phyloP scores from a whole-genome alignment of 805 yeast species.

The Grigorovia humatica region DNA sequence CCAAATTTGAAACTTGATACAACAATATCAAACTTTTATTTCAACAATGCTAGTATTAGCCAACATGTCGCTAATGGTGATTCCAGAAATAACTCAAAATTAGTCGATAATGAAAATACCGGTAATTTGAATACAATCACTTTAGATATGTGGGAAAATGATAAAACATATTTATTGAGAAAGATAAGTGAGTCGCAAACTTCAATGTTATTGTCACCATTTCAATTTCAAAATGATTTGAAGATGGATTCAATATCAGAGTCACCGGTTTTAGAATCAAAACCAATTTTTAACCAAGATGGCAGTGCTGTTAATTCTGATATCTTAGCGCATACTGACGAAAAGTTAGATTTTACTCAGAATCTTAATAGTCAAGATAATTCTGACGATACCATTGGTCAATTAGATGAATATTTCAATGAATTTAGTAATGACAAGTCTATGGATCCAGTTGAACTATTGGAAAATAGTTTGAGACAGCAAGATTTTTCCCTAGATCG shows the following conservation, averaged over 20 bases:
- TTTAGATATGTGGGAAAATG: slow-evolving; percentile 19
- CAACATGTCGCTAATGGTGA: too few species aligned
- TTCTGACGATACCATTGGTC: slow-evolving; percentile 18
- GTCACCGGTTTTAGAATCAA: slow-evolving; percentile 1
- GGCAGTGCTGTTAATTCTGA: not conserved
- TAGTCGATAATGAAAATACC: not conserved
- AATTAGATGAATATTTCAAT: slow-evolving; percentile 20
- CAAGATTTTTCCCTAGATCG: slow-evolving; percentile 7
- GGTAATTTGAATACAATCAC: slow-evolving; percentile 14
- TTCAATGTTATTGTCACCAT: slow-evolving; percentile 11
- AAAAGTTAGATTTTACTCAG: not conserved
- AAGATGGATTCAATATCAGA: not conserved
- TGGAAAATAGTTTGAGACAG: slow-evolving; percentile 21
- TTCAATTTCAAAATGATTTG: not conserved
- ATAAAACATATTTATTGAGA: slow-evolving; percentile 9
- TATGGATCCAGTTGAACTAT: slow-evolving; percentile 8
- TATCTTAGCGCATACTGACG: not conserved
- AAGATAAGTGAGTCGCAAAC: slow-evolving; percentile 11
- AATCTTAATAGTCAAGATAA: not conserved
- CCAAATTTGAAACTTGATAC: slow-evolving; percentile 7
- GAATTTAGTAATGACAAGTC: slow-evolving; percentile 9
- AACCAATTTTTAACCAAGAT: not conserved
- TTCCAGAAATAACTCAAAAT: not conserved
- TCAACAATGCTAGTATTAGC: too few species aligned
- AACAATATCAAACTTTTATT: not conserved